These are phyloP conservation scores for Rugonectria rugulosa DNA, from an alignment of 2,329 filamentous ascomycete species.

Conservation along the genomic window DNA sequence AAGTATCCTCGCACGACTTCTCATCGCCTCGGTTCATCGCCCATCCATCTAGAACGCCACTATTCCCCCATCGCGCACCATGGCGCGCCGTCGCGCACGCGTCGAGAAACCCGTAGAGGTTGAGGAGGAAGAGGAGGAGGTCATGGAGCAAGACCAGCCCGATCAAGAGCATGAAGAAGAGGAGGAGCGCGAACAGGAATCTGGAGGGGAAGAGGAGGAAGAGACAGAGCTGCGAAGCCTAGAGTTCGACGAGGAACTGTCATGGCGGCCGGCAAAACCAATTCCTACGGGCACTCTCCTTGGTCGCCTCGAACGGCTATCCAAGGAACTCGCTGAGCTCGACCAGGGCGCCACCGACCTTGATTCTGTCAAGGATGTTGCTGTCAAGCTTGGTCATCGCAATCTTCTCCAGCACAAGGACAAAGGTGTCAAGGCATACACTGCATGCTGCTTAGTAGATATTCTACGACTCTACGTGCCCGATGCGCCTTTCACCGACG, in stretches of 20 bases:
- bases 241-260: slow-evolving; percentile 83
- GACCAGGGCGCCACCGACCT: slow-evolving; percentile 88
- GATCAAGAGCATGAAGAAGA: slow-evolving; percentile 31
- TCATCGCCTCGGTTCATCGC: background rate
- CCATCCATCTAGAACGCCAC: background rate
- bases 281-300: slow-evolving; percentile 86
- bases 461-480: slow-evolving; percentile 92
- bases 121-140: slow-evolving; percentile 41
- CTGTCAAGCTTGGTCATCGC: slow-evolving; percentile 82
- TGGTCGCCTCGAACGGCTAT: slow-evolving; percentile 79
- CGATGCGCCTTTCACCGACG: slow-evolving; percentile 89
- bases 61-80: slow-evolving; percentile 36
- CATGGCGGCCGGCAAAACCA: slow-evolving; percentile 90
- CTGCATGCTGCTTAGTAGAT: slow-evolving; percentile 89
- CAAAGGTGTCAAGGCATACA: slow-evolving; percentile 88
- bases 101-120: slow-evolving; percentile 41
- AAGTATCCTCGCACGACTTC: background rate
- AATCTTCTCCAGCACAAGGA: slow-evolving; percentile 92
- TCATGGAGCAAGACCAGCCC: slow-evolving; percentile 37
- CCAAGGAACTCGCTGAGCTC: slow-evolving; percentile 82
- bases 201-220: slow-evolving; percentile 35
- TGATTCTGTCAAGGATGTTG: slow-evolving; percentile 83
- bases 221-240: slow-evolving; percentile 55
- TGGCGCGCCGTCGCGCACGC: slow-evolving; percentile 48
- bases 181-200: slow-evolving; percentile 22